Conservation (phyloP, 202 grass and related monocot genomes). For the Carex sylvatica region DNA sequence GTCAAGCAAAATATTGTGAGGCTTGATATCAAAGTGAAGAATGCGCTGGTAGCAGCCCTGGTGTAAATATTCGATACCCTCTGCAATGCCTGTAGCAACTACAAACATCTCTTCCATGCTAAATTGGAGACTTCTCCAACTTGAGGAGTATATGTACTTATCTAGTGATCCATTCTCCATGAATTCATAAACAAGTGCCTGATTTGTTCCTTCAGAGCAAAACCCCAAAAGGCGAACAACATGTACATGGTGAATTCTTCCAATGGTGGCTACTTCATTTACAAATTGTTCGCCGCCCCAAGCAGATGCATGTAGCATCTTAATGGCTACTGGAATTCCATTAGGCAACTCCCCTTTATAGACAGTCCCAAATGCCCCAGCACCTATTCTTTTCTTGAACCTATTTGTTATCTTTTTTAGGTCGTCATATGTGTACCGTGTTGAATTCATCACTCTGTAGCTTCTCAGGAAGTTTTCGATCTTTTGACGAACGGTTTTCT, state of each 20-base stretch:
- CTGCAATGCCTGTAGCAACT: conserved; percentile 30
- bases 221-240: conserved; percentile 42
- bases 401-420: conserved; percentile 36
- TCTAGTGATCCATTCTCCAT: conserved; percentile 42
- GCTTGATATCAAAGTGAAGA: conserved; percentile 67
- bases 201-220: conserved; percentile 30
- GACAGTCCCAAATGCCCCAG: conserved; percentile 49
- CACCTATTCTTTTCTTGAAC: conserved; percentile 40
- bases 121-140: not conserved
- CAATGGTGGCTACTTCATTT: conserved; percentile 41
- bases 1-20: conserved; percentile 47
- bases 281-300: conserved; percentile 40
- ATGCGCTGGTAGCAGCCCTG: conserved; percentile 52
- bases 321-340: conserved; percentile 42
- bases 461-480: conserved; percentile 10
- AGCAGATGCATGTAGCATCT: conserved; percentile 42
- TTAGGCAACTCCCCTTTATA: conserved; percentile 42
- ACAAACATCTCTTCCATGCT: conserved; percentile 25
- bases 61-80: conserved; percentile 41
- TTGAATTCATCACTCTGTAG: conserved; percentile 15
- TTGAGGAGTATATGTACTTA: conserved; percentile 27
- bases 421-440: conserved; percentile 35
- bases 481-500: conserved; percentile 18
- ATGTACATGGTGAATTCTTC: conserved; percentile 45
- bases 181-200: conserved; percentile 45